Evolutionary conservation across 495 filamentous ascomycete genomes (phyloP), one percentile per base, ranked within the genome.

Genomic region (Xylaria venustula): DNA sequence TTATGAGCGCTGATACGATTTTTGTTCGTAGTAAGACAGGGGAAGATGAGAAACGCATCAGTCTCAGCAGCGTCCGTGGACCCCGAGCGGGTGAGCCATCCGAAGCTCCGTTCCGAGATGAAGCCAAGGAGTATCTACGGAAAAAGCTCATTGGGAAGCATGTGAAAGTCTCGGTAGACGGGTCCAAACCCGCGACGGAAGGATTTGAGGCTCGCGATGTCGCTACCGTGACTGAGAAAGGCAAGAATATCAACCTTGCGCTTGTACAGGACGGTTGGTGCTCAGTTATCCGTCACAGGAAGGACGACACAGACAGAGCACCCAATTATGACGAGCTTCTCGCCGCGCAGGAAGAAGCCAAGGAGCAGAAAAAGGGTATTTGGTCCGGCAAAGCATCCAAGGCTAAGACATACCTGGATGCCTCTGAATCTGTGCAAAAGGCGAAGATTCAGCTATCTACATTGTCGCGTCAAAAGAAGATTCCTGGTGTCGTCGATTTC

Each of bases 61-160:
- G 87, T 70, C 77, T 99, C 53, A 96, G 92, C 77, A 97, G 93
- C 70, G 84, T 97, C 57, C 85, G 95, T 42, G 93, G 94, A 44
- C 95, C 95, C 15, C 92, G 97, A 63, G 61, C 71, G 7, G 74
- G 72, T 26, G 83, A 85, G 58, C 65, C 77, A 3, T 67, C 74
- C 6, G 81, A 98, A 73, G 82, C 90, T 15, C 93, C 92, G 2
- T 98, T 91, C 74, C 83, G 85, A 57, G 88, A 93, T 11, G 93
- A 97, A 65, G 93, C 95, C 15, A 98, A 98, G 78, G 95, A 99
- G 72, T 98, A 90, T 70, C 75, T 98, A 62, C 85, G 95, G 36
- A 97, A 97, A 81, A 90, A 86, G 69, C 74, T 97, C 5, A 98
- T 99, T 67, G 95, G 91, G 36, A 99, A 99, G 77, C 90, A 96